Conservation (phyloP, 1,139 yeast genomes). For the Pichia sp. region DNA sequence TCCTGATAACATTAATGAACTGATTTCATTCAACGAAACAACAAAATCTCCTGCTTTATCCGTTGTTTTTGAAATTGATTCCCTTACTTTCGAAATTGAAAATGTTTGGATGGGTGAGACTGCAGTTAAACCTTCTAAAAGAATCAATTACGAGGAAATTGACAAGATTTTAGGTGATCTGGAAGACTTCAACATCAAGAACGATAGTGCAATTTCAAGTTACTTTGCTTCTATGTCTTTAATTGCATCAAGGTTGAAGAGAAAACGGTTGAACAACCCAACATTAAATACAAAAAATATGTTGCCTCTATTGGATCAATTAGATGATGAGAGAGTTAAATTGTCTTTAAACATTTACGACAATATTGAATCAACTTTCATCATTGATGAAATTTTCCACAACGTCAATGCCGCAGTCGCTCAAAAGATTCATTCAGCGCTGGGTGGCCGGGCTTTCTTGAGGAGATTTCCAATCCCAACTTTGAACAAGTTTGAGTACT, state of each 20-base stretch:
- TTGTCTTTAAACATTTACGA: conserved; percentile 72
- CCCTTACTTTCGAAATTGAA: conserved; percentile 67
- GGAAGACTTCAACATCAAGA: conserved; percentile 15
- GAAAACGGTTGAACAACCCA: conserved; percentile 59
- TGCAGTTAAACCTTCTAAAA: conserved; percentile 57
- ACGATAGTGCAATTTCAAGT: conserved; percentile 60
- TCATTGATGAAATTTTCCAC: conserved; percentile 72
- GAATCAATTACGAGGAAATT: conserved; percentile 49
- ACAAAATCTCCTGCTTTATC: conserved; percentile 68
- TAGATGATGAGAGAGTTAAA: conserved; percentile 81
- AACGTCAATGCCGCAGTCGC: conserved; percentile 87
- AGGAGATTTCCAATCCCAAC: conserved; percentile 89
- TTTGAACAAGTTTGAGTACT: conserved; percentile 73
- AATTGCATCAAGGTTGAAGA: conserved; percentile 68
- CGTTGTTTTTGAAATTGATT: conserved; percentile 77
- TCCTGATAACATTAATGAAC: conserved; percentile 60
- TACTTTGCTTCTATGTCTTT: conserved; percentile 61
- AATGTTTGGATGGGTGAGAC: conserved; percentile 79
- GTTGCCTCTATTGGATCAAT: conserved; percentile 68
- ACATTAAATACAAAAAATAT: conserved; percentile 49
- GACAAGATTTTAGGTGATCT: conserved; percentile 42
- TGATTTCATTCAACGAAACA: conserved; percentile 60
- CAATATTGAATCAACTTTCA: conserved; percentile 51
- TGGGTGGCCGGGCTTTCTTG: conserved; percentile 78
- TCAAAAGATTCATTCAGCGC: conserved; percentile 65